phyloP scores from a whole-genome alignment of 805 yeast species.

The Starmerella bombicola region DNA sequence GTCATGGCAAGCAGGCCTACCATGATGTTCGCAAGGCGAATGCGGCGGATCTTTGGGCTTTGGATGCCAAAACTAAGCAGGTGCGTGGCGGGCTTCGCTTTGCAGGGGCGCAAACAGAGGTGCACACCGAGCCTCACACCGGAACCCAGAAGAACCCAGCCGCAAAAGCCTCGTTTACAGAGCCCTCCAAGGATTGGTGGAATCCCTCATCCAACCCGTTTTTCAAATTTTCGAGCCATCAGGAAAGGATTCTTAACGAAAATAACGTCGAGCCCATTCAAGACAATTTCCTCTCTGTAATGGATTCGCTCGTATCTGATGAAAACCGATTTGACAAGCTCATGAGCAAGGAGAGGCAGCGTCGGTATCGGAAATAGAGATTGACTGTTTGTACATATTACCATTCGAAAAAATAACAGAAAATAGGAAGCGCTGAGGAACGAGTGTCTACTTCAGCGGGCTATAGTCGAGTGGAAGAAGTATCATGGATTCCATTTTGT shows the following conservation, averaged over 20 bases:
- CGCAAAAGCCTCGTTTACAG: background rate
- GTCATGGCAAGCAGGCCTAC: slow-evolving; percentile 58
- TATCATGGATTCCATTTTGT: slow-evolving; percentile 31
- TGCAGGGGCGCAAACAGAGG: no score
- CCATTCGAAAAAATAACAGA: no score
- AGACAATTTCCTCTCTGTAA: slow-evolving; percentile 6
- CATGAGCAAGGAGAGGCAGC: slow-evolving; percentile 10
- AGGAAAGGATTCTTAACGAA: slow-evolving; percentile 8
- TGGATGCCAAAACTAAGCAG: slow-evolving; percentile 46
- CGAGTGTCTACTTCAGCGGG: slow-evolving; percentile 31
- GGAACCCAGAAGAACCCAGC: no score
- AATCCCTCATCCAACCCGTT: slow-evolving; percentile 9
- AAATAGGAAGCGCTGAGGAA: no score
- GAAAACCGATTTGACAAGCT: slow-evolving; percentile 14
- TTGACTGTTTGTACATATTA: no score
- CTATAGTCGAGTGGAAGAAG: slow-evolving; percentile 33
- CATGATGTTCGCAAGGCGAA: slow-evolving; percentile 81
- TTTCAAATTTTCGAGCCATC: slow-evolving; percentile 9
- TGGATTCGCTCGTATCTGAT: slow-evolving; percentile 8
- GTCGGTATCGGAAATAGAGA: slow-evolving; percentile 7
- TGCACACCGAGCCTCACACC: no score
- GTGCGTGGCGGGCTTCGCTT: slow-evolving; percentile 24
- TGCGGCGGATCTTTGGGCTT: slow-evolving; percentile 83
- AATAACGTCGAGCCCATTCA: slow-evolving; percentile 7
- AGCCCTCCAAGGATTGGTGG: slow-evolving; percentile 12